phyloP scores from a whole-genome alignment of 2,329 filamentous ascomycete species.

The Aspergillus sp. region DNA sequence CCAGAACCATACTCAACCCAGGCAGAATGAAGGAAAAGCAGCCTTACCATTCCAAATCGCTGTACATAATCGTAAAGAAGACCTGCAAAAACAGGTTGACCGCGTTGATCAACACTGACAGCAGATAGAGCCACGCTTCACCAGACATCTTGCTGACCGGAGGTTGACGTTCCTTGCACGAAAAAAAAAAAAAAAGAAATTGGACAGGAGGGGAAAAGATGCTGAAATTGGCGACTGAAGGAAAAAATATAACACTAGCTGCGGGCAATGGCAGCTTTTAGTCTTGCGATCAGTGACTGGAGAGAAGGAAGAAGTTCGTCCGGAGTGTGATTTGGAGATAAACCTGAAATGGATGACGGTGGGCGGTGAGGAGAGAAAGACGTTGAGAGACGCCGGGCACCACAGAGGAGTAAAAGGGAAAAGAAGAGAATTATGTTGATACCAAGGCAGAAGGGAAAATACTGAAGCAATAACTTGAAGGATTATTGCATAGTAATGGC shows the following conservation, averaged over 20 bases:
- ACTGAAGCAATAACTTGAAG: too few species aligned
- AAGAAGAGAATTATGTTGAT: too few species aligned
- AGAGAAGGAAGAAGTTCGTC: conserved; percentile 7
- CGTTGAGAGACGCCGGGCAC: too few species aligned
- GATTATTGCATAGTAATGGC: too few species aligned
- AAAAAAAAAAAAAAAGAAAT: neutral
- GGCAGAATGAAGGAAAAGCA: neutral
- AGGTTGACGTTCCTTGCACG: neutral
- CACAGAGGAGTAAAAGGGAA: too few species aligned
- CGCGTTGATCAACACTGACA: conserved; percentile 98
- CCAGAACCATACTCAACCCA: neutral
- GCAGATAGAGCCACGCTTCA: conserved; percentile 96
- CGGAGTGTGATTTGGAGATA: neutral
- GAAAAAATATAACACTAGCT: neutral
- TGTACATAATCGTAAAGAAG: conserved; percentile 99
- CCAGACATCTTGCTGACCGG: conserved; percentile 66
- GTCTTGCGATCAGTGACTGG: conserved; percentile 4
- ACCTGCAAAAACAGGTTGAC: conserved; percentile 99
- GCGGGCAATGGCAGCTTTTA: neutral
- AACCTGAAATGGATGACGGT: too few species aligned
- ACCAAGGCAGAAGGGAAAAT: too few species aligned
- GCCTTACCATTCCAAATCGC: conserved; percentile 96
- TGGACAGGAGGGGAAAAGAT: neutral
- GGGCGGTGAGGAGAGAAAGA: too few species aligned
- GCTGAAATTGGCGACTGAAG: neutral